phyloP scores from a whole-genome alignment of 371 early-diverging fungal species.

The Mucor plumbeus region DNA sequence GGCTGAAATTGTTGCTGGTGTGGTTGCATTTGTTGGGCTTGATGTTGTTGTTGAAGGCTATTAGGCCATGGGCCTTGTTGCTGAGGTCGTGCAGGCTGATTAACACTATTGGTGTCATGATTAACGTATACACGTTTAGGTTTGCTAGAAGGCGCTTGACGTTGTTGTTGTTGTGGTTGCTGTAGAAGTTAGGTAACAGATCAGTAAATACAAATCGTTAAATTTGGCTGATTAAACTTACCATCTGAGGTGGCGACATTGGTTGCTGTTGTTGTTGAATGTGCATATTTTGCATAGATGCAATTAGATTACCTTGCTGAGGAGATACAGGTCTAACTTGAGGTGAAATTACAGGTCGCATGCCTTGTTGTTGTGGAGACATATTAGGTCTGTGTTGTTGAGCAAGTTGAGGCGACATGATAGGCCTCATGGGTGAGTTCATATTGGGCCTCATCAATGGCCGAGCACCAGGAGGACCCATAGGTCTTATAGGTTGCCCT shows the following conservation, averaged over 20 bases:
- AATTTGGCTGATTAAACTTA: not conserved
- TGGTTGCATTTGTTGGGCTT: not conserved
- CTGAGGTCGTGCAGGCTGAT: conserved; percentile 9
- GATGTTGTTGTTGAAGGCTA: conserved; percentile 6
- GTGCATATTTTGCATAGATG: conserved; percentile 45
- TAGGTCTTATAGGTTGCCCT: conserved; percentile 16
- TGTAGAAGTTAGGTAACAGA: not conserved
- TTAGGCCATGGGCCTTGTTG: not conserved
- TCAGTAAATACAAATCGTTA: not conserved
- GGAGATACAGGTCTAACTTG: conserved; percentile 19
- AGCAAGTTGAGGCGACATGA: not conserved
- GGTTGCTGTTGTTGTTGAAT: conserved; percentile 23
- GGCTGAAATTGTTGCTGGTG: not conserved
- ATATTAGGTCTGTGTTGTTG: conserved; percentile 9
- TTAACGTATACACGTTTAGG: conserved; percentile 48
- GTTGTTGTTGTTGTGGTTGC: conserved; percentile 4
- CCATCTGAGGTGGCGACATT: conserved; percentile 13
- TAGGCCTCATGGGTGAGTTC: conserved; percentile 8
- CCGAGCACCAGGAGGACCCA: conserved; percentile 5
- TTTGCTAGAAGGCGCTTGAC: conserved; percentile 15
- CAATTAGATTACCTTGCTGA: conserved; percentile 15
- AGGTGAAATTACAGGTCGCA: not conserved
- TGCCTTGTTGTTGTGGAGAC: not conserved
- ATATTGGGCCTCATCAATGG: conserved; percentile 10
- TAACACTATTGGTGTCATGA: conserved; percentile 36